A percentile compares a stretch with the other conserved stretches of the same genome.
Conservation (phyloP, 306 rosid species). For the Quillaja saponaria region DNA sequence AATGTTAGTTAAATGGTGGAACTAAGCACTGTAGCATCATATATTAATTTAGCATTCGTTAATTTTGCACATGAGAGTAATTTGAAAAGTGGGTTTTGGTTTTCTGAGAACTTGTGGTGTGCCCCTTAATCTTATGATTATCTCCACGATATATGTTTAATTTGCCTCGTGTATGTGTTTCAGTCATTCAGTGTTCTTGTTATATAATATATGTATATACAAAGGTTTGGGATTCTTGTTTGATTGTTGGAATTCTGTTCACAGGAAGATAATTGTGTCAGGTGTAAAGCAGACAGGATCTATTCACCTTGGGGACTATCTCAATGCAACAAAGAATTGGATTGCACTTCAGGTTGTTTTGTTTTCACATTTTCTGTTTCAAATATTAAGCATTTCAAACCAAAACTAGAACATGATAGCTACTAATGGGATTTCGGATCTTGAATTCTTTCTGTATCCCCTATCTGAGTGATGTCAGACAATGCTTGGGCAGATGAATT, state of each 20-base stretch:
- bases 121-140: neutral
- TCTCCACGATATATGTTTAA: slow-evolving; percentile 12
- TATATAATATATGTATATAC: too few species aligned
- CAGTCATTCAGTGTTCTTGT: neutral
- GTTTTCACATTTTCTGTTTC: slow-evolving; percentile 8
- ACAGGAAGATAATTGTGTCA: slow-evolving; percentile 31
- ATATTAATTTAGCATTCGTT: too few species aligned
- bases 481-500: too few species aligned
- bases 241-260: slow-evolving; percentile 19
- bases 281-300: slow-evolving; percentile 13
- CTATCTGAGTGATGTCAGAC: too few species aligned
- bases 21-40: neutral
- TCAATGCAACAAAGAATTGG: slow-evolving; percentile 30
- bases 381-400: slow-evolving; percentile 1
- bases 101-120: neutral
- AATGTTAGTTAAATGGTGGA: neutral
- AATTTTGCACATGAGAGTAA: neutral
- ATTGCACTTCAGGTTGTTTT: slow-evolving; percentile 39
- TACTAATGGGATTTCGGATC: too few species aligned
- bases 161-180: neutral
- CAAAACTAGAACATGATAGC: neutral
- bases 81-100: neutral
- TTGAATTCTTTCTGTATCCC: too few species aligned
- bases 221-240: too few species aligned
- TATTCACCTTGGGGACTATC: slow-evolving; percentile 2